Evolutionary conservation across 2,329 filamentous ascomycete genomes (phyloP), one percentile per base, ranked within the genome.

Genomic region (Anthostomella pinea): DNA sequence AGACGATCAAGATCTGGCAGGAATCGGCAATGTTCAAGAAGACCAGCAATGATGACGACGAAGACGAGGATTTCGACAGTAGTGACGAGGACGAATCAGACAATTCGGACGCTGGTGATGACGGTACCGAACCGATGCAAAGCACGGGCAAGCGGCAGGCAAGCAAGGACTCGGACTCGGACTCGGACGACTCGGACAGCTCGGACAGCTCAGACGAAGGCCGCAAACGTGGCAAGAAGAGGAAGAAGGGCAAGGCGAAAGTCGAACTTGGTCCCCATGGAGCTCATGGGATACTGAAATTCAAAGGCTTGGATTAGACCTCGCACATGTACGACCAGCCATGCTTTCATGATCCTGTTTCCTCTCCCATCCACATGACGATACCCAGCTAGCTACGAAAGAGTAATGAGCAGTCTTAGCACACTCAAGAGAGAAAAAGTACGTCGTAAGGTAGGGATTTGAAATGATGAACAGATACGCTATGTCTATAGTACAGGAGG

Each of bases 1-100:
- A 76, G 51, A 81, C 81, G 0, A 77, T 98, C 46, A 96, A 96
- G 63, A 82, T 97, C 2, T 98, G 93, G 93, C 80, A 81, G 43
- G 80, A 93, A 57, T 77, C 83, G 42, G 69, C 75, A n/a, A 70
- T 69, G 39, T 59, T 72, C 3, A 71, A 75, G 15, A 69, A 67
- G 2, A 53, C 59, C 19, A 51, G 51, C 2, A 59, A 60, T 1
- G 69, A 69, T 1, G 72, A 70, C 1, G 74, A 76, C 0, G 72
- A 71, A 2, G 72, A 65, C 0, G 65, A 64, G 0, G 68, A 70
- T 0, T 63, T 63, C 0, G 69, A 73, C 2, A 64, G 66, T 13
- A 59, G 56, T 9, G 67, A 69, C 8, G 66, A 68, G 4, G 63
- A 64, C 1, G 62, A 60, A 3, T 51, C 57, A 3, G 68, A 70